Evolutionary conservation across 139 green algal genomes (phyloP).

Genomic region (Mesostigma viride): DNA sequence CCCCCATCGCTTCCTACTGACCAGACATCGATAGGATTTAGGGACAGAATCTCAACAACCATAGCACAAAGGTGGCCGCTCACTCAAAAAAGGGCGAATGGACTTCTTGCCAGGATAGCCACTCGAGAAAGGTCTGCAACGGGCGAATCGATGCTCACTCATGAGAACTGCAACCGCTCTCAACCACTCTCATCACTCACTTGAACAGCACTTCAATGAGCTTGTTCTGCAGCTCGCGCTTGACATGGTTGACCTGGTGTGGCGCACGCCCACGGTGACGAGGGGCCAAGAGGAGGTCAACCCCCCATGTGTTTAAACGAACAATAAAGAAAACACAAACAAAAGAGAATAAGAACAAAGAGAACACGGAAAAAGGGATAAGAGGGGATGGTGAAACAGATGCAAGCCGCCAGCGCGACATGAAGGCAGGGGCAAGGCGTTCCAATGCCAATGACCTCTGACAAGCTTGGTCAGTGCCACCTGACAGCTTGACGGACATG

Average conservation of each 20-base stretch:
- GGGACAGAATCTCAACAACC: background rate
- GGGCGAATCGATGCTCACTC: no score
- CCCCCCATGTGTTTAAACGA: no score
- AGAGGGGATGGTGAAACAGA: background rate
- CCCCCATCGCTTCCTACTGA: background rate
- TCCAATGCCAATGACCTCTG: no score
- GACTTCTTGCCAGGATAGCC: background rate
- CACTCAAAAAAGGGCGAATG: background rate
- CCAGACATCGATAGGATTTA: background rate
- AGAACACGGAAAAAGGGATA: no score
- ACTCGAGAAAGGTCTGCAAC: no score
- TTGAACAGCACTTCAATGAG: slow-evolving; percentile 30
- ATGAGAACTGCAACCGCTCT: background rate
- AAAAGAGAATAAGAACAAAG: background rate
- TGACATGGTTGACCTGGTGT: slow-evolving; percentile 30
- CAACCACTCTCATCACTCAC: background rate
- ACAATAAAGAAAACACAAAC: no score
- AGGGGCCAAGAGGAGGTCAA: background rate
- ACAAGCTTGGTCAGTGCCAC: no score
- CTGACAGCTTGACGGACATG: no score
- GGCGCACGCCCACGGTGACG: background rate
- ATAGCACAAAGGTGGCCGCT: background rate
- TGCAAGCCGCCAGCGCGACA: background rate
- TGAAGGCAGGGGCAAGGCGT: background rate
- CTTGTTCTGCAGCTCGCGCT: slow-evolving; percentile 29